Percentiles rank a stretch among this genome's conserved stretches.
These are phyloP conservation scores for Xylaria cubensis DNA, from an alignment of 495 filamentous ascomycete species.

Conservation along the genomic window DNA sequence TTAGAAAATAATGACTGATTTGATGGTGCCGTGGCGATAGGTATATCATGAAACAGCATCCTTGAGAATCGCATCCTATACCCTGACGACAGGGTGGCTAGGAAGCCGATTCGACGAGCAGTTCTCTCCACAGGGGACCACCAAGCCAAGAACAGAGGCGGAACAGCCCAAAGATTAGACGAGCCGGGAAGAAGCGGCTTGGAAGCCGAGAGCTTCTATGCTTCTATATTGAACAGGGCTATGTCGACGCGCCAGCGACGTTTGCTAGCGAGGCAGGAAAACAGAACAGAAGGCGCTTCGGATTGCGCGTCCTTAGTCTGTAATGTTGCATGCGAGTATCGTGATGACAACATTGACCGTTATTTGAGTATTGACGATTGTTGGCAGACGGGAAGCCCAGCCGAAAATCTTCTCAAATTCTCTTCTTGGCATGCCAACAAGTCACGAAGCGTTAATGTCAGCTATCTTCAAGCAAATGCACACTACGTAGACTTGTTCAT, in stretches of 20 bases:
- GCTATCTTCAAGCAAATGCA: background rate
- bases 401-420: conserved; percentile 13
- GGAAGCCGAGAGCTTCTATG: background rate
- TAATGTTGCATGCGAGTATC: conserved; percentile 16
- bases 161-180: background rate
- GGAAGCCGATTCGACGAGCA: background rate
- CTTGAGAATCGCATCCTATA: background rate
- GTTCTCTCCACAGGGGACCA: background rate
- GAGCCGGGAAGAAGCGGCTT: conserved; percentile 9
- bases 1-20: background rate
- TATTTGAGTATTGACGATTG: background rate
- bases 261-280: background rate
- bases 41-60: conserved; percentile 20
- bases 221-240: background rate
- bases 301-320: background rate
- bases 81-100: background rate
- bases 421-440: conserved; percentile 7
- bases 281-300: background rate
- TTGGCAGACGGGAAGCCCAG: conserved; percentile 3
- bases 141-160: conserved; percentile 19
- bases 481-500: background rate
- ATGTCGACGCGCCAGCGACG: background rate
- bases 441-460: background rate
- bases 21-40: background rate
- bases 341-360: conserved; percentile 2